These are phyloP conservation scores for Ophiostoma sp. DNA, from an alignment of 2,329 filamentous ascomycete species.

Conservation along the genomic window DNA sequence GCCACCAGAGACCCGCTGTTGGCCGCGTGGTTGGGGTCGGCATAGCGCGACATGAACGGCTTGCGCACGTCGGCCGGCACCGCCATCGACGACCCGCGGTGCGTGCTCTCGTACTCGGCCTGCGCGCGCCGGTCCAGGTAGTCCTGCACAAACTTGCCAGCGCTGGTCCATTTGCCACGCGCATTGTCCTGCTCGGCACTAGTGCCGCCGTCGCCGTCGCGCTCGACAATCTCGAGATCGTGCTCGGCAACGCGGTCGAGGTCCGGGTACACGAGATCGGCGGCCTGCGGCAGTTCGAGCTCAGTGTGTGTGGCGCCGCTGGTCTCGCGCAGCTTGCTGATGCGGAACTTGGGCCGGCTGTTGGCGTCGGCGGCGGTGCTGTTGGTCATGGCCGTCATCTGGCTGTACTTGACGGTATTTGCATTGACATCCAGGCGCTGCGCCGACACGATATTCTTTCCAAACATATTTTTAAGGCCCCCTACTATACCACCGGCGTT, in stretches of 20 bases:
- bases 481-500: neutral
- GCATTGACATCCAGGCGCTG: neutral
- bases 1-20: conserved; percentile 45
- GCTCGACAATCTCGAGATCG: neutral
- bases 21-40: conserved; percentile 48
- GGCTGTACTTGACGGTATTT: neutral
- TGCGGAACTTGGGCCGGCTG: conserved; percentile 30
- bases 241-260: neutral
- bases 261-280: conserved; percentile 35
- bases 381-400: conserved; percentile 1
- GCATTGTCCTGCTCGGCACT: conserved; percentile 3
- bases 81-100: conserved; percentile 39
- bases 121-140: conserved; percentile 48
- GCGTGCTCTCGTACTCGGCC: conserved; percentile 40
- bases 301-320: conserved; percentile 37
- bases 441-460: neutral
- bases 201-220: neutral
- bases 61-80: conserved; percentile 31
- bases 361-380: conserved; percentile 14
- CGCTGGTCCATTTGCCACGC: conserved; percentile 32
- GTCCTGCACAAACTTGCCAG: conserved; percentile 38
- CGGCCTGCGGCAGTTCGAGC: conserved; percentile 37
- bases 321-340: conserved; percentile 34
- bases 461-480: neutral
- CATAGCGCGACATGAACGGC: conserved; percentile 44